These are phyloP conservation scores for Phytophthora capsici DNA, from an alignment of 352 stramenopile species.

Conservation along the genomic window DNA sequence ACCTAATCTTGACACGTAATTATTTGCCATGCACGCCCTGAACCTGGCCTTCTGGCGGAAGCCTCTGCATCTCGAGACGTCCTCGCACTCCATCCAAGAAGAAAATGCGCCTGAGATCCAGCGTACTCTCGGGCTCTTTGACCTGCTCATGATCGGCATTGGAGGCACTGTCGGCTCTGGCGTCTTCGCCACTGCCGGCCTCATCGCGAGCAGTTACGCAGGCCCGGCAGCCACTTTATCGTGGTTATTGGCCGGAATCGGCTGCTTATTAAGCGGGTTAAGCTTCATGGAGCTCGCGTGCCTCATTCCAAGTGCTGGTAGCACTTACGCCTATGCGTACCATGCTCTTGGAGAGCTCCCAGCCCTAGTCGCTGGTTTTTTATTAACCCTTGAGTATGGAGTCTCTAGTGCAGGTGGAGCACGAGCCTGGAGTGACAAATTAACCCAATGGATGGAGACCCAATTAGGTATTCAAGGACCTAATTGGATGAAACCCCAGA, in stretches of 20 bases:
- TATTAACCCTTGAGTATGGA: constrained; percentile 95
- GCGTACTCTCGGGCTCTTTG: constrained; percentile 86
- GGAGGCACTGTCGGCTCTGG: constrained; percentile 94
- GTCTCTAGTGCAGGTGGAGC: constrained; percentile 91
- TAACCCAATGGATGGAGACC: constrained; percentile 79
- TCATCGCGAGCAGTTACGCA: constrained; percentile 71
- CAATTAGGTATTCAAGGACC: constrained; percentile 57
- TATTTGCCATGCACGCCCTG: constrained; percentile 42
- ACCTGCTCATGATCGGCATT: constrained; percentile 94
- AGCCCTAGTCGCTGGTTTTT: constrained; percentile 87
- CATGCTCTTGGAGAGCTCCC: constrained; percentile 93
- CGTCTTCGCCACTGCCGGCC: constrained; percentile 89
- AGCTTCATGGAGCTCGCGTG: constrained; percentile 93
- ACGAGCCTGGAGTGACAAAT: constrained; percentile 94
- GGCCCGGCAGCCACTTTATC: constrained; percentile 84
- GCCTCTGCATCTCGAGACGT: constrained; percentile 55
- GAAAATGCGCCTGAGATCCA: constrained; percentile 9
- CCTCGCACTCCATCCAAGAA: constrained; percentile 23
- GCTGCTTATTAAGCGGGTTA: constrained; percentile 81
- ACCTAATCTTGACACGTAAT: constrained; percentile 4
- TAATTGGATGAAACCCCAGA: constrained; percentile 69
- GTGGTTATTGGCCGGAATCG: constrained; percentile 84
- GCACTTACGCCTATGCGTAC: constrained; percentile 95
- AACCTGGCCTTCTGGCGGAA: constrained; percentile 81
- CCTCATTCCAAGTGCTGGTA: constrained; percentile 89